Evolutionary conservation across 2,329 filamentous ascomycete genomes (phyloP).

Genomic region (Sporothrix euskadiensis): DNA sequence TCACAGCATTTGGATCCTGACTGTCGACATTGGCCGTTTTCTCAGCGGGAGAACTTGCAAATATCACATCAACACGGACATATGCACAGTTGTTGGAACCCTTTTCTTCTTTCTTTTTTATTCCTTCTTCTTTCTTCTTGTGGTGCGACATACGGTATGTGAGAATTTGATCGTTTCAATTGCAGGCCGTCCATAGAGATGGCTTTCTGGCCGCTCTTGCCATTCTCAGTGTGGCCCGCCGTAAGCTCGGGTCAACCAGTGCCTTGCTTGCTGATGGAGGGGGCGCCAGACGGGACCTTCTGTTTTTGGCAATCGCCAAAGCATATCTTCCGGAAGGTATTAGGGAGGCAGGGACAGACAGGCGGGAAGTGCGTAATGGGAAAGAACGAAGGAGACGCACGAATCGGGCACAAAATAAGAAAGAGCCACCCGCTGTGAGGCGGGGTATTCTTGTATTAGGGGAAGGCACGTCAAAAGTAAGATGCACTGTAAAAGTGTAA

Average conservation of each 20-base stretch:
- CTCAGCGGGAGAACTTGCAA: background rate
- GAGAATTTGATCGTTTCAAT: background rate
- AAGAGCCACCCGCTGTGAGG: background rate
- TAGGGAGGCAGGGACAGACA: background rate
- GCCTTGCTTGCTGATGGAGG: background rate
- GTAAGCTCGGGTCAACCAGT: slow-evolving; percentile 18
- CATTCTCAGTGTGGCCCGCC: slow-evolving; percentile 10
- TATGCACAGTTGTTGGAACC: background rate
- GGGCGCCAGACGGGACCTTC: background rate
- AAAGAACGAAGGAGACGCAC: background rate
- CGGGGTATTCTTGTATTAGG: background rate
- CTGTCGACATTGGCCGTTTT: background rate
- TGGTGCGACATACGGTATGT: background rate
- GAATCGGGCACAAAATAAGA: background rate
- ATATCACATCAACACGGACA: background rate
- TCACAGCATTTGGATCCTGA: background rate
- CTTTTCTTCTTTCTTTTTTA: background rate
- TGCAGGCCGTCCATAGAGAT: background rate
- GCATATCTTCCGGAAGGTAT: background rate
- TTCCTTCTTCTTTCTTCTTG: too few relatives aligned
- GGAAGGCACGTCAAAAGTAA: background rate
- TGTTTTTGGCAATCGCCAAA: background rate
- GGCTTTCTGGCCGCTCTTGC: background rate
- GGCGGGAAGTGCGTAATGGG: background rate
- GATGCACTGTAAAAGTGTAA: background rate